These are phyloP conservation scores for Agrocybe pediades DNA, from an alignment of 768 basidiomycete species.

Conservation along the genomic window DNA sequence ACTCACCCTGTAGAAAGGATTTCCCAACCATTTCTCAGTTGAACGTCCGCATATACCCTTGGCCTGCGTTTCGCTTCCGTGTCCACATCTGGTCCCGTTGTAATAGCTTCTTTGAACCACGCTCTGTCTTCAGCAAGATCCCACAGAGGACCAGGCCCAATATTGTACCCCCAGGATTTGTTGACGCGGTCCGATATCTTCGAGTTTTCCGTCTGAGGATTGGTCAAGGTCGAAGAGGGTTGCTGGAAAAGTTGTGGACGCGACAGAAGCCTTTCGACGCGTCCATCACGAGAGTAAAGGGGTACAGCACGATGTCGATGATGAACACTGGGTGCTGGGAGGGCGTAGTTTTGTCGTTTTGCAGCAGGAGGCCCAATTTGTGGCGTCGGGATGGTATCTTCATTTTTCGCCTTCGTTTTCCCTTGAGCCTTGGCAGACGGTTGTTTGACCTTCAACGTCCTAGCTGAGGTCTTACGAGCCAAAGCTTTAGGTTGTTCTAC, in stretches of 20 bases:
- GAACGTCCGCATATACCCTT: slow-evolving; percentile 51
- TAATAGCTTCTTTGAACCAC: slow-evolving; percentile 70
- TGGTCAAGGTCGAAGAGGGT: slow-evolving; percentile 46
- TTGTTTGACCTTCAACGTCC: slow-evolving; percentile 10
- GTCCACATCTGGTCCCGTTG: slow-evolving; percentile 32
- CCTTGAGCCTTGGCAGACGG: slow-evolving; percentile 25
- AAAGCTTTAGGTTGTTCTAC: slow-evolving; percentile 17
- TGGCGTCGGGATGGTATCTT: slow-evolving; percentile 7
- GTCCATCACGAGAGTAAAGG: slow-evolving; percentile 49
- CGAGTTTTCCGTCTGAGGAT: slow-evolving; percentile 52
- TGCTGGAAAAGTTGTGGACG: slow-evolving; percentile 53
- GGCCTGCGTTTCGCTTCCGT: slow-evolving; percentile 58
- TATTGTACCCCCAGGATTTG: slow-evolving; percentile 74
- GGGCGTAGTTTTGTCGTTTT: slow-evolving; percentile 54
- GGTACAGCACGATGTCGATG: slow-evolving; percentile 76
- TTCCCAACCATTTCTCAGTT: slow-evolving; percentile 45
- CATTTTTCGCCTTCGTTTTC: slow-evolving; percentile 24
- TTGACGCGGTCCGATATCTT: slow-evolving; percentile 57
- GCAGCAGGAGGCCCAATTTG: slow-evolving; percentile 23
- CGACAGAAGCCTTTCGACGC: slow-evolving; percentile 59
- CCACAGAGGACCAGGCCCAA: slow-evolving; percentile 79
- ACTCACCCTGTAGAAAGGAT: slow-evolving; percentile 52
- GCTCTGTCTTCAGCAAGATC: slow-evolving; percentile 75
- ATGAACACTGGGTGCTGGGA: slow-evolving; percentile 67
- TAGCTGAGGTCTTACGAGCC: slow-evolving; percentile 9